Evolutionary conservation across 257 asterid genomes (phyloP).

Genomic region (Lavandula angustifolia): DNA sequence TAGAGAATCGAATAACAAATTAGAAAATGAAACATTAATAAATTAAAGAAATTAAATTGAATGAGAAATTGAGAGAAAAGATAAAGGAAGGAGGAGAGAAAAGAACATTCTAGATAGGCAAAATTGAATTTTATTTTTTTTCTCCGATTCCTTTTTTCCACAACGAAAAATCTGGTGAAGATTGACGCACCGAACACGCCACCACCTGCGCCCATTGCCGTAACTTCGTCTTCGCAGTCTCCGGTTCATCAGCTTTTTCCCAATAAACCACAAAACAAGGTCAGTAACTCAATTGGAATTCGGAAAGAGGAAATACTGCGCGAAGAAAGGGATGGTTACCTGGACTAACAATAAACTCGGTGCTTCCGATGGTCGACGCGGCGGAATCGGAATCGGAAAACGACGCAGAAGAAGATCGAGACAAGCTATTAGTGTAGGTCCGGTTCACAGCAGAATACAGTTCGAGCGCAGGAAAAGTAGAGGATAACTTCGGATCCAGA

Average conservation of each 20-base stretch:
- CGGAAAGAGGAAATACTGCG: neutral
- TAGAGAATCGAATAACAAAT: neutral
- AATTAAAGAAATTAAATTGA: conserved; percentile 17
- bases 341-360: conserved; percentile 36
- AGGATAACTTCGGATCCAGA: conserved; percentile 49
- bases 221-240: conserved; percentile 48
- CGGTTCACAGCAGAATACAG: conserved; percentile 46
- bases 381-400: conserved; percentile 39
- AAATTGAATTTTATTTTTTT: conserved; percentile 3
- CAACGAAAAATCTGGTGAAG: conserved; percentile 19
- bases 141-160: neutral
- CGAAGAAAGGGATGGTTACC: conserved; percentile 3
- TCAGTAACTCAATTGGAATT: neutral
- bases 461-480: conserved; percentile 65
- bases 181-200: conserved; percentile 55
- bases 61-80: conserved; percentile 1
- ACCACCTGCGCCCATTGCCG: conserved; percentile 79
- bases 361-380: conserved; percentile 32
- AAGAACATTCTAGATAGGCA: conserved; percentile 19
- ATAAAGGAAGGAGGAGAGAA: neutral
- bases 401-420: conserved; percentile 47
- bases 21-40: neutral
- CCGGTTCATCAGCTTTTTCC: conserved; percentile 48
- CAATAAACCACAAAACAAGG: conserved; percentile 6
- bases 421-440: conserved; percentile 27